These are phyloP conservation scores for Cadophora malorum DNA, from an alignment of 2,329 filamentous ascomycete genomes.

Conservation along the genomic window DNA sequence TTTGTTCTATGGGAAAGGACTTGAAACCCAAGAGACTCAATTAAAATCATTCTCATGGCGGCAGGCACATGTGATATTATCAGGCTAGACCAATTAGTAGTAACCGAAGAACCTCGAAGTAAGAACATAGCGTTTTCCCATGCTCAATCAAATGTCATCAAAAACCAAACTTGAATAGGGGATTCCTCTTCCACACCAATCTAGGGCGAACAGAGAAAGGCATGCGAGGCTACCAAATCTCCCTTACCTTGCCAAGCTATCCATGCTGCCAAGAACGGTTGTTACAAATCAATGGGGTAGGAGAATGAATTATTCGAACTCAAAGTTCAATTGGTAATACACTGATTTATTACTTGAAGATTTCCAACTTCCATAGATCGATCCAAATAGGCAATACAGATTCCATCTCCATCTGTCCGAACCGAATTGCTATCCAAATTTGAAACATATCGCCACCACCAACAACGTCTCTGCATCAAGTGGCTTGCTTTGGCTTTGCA, in stretches of 20 bases:
- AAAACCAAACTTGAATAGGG: neutral
- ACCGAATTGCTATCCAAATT: neutral
- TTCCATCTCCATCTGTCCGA: constrained; percentile 1
- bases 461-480: neutral
- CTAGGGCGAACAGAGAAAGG: neutral
- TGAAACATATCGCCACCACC: constrained; percentile 5
- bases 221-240: constrained; percentile 4
- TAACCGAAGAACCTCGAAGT: too few relatives aligned
- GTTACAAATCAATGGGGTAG: neutral
- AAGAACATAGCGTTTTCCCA: too few relatives aligned
- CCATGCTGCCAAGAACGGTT: neutral
- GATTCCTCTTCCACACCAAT: neutral
- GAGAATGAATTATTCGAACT: neutral
- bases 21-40: too few relatives aligned
- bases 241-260: neutral
- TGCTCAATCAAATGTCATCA: neutral
- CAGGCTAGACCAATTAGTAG: too few relatives aligned
- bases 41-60: too few relatives aligned
- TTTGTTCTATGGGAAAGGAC: too few relatives aligned
- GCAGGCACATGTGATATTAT: too few relatives aligned
- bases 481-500: neutral
- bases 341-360: neutral
- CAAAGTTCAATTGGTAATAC: neutral
- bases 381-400: neutral
- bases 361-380: neutral